Percentiles rank a stretch among this genome's conserved stretches.
phyloP scores from a whole-genome alignment of 176 grass and related monocot genomes.

The Zea mays region DNA sequence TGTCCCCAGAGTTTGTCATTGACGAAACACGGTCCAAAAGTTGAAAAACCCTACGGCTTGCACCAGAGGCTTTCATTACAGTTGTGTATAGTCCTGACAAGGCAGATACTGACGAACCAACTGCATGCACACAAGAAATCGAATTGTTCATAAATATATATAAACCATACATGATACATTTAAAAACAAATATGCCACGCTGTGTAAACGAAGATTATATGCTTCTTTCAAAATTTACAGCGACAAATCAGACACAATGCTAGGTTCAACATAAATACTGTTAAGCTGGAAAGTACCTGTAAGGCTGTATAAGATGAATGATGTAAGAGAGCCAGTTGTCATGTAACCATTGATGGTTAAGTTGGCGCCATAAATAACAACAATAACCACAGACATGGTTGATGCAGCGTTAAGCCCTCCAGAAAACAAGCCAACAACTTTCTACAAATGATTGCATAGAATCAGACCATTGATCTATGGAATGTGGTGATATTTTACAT shows the following conservation, averaged over 20 bases:
- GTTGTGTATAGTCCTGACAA: constrained; percentile 97
- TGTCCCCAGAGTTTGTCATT: constrained; percentile 68
- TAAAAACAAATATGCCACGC: not conserved
- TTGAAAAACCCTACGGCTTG: constrained; percentile 95
- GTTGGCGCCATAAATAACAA: constrained; percentile 93
- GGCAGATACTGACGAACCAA: constrained; percentile 81
- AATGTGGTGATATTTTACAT: constrained; percentile 28
- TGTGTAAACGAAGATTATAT: not conserved
- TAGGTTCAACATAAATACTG: constrained; percentile 5
- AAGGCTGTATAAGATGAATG: constrained; percentile 96
- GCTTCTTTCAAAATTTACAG: not conserved
- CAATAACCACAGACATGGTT: constrained; percentile 77
- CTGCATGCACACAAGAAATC: constrained; percentile 43
- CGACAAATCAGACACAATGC: not conserved
- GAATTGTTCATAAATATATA: constrained; percentile 23
- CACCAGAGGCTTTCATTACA: constrained; percentile 96
- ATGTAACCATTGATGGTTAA: constrained; percentile 93
- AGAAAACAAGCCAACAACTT: constrained; percentile 87
- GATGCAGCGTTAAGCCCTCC: constrained; percentile 95
- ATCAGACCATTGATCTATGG: constrained; percentile 22
- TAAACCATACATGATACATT: not conserved
- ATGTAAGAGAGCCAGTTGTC: constrained; percentile 95
- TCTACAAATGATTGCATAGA: constrained; percentile 48
- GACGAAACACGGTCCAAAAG: constrained; percentile 82
- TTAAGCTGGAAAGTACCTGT: constrained; percentile 65